Evolutionary conservation across 2,329 filamentous ascomycete species (phyloP), one percentile per base, ranked within the genome.

Genomic region (Cryoendolithus antarcticus): DNA sequence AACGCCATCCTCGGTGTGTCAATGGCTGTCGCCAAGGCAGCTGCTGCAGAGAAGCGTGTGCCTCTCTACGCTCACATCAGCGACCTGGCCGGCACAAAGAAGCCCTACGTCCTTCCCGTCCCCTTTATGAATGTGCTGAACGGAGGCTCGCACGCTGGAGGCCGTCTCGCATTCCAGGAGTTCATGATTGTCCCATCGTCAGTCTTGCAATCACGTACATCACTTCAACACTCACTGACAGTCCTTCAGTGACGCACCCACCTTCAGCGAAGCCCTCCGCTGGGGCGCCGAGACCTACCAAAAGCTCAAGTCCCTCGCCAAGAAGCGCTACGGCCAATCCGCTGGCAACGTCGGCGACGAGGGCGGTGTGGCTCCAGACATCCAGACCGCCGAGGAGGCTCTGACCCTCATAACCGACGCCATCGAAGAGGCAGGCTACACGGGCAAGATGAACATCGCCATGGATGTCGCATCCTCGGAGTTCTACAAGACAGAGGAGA

Each of bases 391-490:
- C 48, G 84, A 93, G 63, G 91, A 98, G 75, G 91, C 93, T 53
- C 84, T 41, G 21, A 84, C 93, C 65, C 81, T 98, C 61, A 96
- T 98, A 71, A 82, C 80, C 51, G 83, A 86, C 36, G 81, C 91
- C 61, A 98, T 98, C 52, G 85, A 95, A 70, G 70, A 86, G 70
- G 84, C 89, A 51, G 91, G 91, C 53, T 96, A 98, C 76, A 86
- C 82, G 44, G 91, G 89, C 66, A 74, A 91, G 75, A 80, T 98
- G 65, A 85, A 93, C 67, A 98, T 98, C 58, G 91, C 91, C 64
- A 93, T 98, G 86, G 91, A 98, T 61, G 89, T 96, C 62, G 91
- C 91, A 51, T 95, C 91, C 51, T 93, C 84, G 74, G 91, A 98
- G 69, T 98, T 98, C 77, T 98, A 98, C 82, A 96, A 96, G 63